Evolutionary conservation across 2,329 filamentous ascomycete genomes (phyloP).

Genomic region (Sclerotinia borealis): DNA sequence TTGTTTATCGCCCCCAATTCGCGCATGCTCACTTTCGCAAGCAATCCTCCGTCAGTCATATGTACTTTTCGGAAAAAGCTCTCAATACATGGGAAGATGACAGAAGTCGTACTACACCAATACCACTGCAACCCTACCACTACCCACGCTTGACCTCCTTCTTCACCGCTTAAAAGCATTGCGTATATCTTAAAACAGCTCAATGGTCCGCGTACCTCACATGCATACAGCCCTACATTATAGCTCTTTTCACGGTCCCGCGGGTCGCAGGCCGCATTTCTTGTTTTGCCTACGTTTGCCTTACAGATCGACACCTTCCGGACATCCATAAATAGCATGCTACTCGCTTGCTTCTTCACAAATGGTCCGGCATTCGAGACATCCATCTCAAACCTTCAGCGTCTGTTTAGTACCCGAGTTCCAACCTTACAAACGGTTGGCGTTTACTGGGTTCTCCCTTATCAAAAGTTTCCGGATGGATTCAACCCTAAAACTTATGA

Average conservation of each 20-base stretch:
- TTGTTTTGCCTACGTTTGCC: neutral
- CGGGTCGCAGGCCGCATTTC: neutral
- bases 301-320: neutral
- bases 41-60: neutral
- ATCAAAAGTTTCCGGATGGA: neutral
- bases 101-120: neutral
- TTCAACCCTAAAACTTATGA: neutral
- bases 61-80: neutral
- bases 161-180: neutral
- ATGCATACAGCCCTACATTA: neutral
- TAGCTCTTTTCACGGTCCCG: neutral
- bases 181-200: neutral
- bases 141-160: neutral
- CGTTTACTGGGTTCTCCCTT: neutral
- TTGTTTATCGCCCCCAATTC: slow-evolving; percentile 2
- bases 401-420: neutral
- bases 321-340: neutral
- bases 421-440: neutral
- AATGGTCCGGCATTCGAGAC: neutral
- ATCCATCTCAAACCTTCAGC: neutral
- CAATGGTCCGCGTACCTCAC: neutral
- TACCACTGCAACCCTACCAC: neutral
- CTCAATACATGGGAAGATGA: neutral
- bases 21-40: neutral
- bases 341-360: neutral